Base-by-base conservation (phyloP, 2,329 filamentous ascomycete genomes). In the Alternaria ethzedia region DNA sequence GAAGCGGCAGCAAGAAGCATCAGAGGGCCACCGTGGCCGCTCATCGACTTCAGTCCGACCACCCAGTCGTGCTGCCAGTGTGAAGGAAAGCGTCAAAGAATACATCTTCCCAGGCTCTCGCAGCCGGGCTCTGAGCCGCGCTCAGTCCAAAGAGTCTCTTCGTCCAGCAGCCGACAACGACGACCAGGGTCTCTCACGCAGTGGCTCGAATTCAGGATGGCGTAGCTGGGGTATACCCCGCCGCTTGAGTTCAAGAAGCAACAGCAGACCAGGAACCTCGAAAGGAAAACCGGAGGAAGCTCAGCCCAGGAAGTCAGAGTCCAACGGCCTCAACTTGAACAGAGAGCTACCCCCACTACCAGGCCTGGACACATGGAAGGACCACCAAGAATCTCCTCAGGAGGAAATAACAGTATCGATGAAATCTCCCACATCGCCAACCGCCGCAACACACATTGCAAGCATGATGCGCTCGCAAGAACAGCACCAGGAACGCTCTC, bases 301-400 rank as follows among this genome's bases (percentile, higher is more conserved):
- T 21, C 65, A 65, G 25, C 54, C 69, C 12, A 75, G 69, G 57
- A 79, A 78, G 56, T 52, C 69, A 3, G 75, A 78, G 26, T 51
- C 60, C 9, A 47, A 54, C 12, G 41, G 47, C 3, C 60, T 83
- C 61, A 80, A 85, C 57, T 74, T 85, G 30, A 85, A 85, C 68
- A 73, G 83, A 59, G 82, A 84, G 61, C 70, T 85, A 23, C 83
- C 83, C 32, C 83, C 83, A 5, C 65, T 85, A 11, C 83, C 83
- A 7, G 80, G 82, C 51, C 73, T 85, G 6, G 82, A 84, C 59
- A 78, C 72, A 5, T 80, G 78, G 78, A 77, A 75, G 52, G 70
- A 76, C 13, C 59, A 61, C 8, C 66, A 72, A 44, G 54, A 66
- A 25, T 59, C 61, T 36, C 54, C 55, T 44, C 60, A 65, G 32